Evolutionary conservation across 2,329 filamentous ascomycete species (phyloP), one percentile per base, ranked within the genome.

Genomic region (Endocalyx cinctus): DNA sequence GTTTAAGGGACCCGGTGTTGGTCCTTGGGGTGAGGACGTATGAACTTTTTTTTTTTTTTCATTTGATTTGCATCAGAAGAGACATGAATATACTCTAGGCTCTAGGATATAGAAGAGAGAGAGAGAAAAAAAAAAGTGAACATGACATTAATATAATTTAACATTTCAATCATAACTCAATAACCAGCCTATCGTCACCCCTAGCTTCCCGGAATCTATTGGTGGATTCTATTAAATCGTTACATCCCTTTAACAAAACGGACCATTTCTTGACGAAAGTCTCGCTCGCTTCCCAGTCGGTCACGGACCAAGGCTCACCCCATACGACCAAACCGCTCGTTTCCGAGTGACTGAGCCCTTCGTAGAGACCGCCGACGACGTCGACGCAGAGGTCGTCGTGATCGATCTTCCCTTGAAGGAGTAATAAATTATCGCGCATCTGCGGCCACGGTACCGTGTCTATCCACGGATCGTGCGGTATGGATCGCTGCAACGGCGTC

Each of bases 1-100:
- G 10, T 61, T 59, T 34, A 68, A 68, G 41, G 59, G 61, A 0
- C 62, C 62, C 0, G 55, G 54, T 5, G 42, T 64, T 22, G 58
- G 59, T 3, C 60, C 58, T 1, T 58, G 59, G 60, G 61, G 61
- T 6, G 58, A 63, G 31, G 54, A 59, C 16, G 32, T n/a, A 23
- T 23, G 20, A n/a, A 8, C 8, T 23, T n/a, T 23, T n/a, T n/a
- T n/a, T 23, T 23, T 23, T 8, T 23, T 23, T n/a, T 23, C 20
- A 23, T 23, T 8, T 23, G 8, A 8, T 23, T 8, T 23, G 8
- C 20, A 23, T 23, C 20, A 23, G n/a, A n/a, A n/a, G n/a, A n/a
- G n/a, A n/a, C n/a, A n/a, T n/a, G n/a, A n/a, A n/a, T n/a, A n/a
- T n/a, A n/a, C n/a, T n/a, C n/a, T n/a, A n/a, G n/a, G n/a, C n/a